Evolutionary conservation across 2,329 filamentous ascomycete genomes (phyloP), one percentile per base, ranked within the genome.

Genomic region (Scleromitrula shiraiana): DNA sequence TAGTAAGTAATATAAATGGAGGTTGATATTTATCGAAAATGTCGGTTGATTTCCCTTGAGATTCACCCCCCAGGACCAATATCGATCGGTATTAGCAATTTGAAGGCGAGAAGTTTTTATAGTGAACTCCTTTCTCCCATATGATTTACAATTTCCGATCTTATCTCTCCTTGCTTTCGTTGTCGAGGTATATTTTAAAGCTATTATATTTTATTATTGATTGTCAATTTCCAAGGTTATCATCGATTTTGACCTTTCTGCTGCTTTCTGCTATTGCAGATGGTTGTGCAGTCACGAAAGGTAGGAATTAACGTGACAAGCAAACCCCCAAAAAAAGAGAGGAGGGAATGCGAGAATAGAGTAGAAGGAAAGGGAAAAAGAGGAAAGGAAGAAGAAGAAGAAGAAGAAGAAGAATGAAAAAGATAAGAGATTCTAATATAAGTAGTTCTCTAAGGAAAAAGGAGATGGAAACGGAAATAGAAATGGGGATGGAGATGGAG

Each of bases 261-360:
- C 37, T 47, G 45, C 45, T 42, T 41, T 35, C 45, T 47, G 45
- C 45, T 33, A 26, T n/a, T 15, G 37, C 37, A 47, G 37, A 41
- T 17, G 30, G 29, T 29, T 5, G 45, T 47, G 45, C 29, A 47
- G 29, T 42, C 27, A 19, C 45, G 37, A 47, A 47, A 29, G 7
- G 26, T 29, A 29, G 7, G 26, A 37, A 37, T 37, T 19, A 33
- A 33, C 14, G 30, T n/a, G 12, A 12, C 1, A 33, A 7, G 6
- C 30, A 33, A 33, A 15, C 29, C 8, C 12, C 6, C 29, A 32
- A n/a, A 32, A 30, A 33, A 33, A 33, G 4, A 7, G 30, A 29
- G 12, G 7, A 29, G 7, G 7, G 7, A 29, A 29, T 29, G 27
- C 17, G 14, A 12, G 20, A 8, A 29, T 19, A 27, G 12, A 15